Conservation (phyloP, 805 yeast species). For the Yamadazyma sp. region DNA sequence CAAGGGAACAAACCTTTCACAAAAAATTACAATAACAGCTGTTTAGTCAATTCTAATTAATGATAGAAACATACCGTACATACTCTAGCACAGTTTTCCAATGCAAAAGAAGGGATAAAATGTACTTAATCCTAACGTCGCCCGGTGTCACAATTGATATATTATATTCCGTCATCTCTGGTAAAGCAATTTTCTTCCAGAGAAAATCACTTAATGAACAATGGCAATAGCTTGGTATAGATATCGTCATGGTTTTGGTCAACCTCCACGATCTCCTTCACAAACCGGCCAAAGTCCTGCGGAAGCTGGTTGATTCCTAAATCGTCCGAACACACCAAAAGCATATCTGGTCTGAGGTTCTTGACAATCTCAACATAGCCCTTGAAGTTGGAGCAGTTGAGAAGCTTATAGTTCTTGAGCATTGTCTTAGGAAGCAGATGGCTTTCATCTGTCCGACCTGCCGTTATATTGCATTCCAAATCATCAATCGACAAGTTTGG, state of each 20-base stretch:
- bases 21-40: too few species aligned
- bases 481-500: constrained; percentile 43
- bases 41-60: too few species aligned
- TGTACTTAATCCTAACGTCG: too few species aligned
- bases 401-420: constrained; percentile 36
- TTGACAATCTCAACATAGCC: constrained; percentile 41
- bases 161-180: too few species aligned
- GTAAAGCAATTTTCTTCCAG: not conserved
- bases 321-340: constrained; percentile 42
- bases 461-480: constrained; percentile 19
- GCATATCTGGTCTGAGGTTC: constrained; percentile 41
- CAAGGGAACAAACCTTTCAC: too few species aligned
- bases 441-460: too few species aligned
- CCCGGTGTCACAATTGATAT: too few species aligned
- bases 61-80: too few species aligned
- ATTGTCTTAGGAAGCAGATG: constrained; percentile 24
- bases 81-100: too few species aligned
- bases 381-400: constrained; percentile 38
- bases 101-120: too few species aligned
- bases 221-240: constrained; percentile 16
- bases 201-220: constrained; percentile 10
- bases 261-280: constrained; percentile 31
- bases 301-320: constrained; percentile 35
- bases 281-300: constrained; percentile 37
- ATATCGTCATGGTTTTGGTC: constrained; percentile 21